Evolutionary conservation across 2,329 filamentous ascomycete species (phyloP), one percentile per base, ranked within the genome.

Genomic region (Phialophora chinensis): DNA sequence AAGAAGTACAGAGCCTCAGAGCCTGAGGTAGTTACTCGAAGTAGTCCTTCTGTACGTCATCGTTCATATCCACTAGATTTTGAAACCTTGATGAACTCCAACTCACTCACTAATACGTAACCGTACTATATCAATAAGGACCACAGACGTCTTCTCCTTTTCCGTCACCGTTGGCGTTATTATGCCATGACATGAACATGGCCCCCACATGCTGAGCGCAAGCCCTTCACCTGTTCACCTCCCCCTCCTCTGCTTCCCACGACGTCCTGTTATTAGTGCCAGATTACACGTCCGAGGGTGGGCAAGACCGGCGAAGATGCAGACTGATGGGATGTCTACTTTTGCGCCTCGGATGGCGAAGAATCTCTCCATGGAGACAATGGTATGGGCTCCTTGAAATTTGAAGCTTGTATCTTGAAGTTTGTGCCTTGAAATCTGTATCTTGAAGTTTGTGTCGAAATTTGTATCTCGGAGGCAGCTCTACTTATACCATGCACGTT

Each of bases 271-370:
- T 11, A 27, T 35, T 11, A n/a, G 38, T 20, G 38, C 38, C 38
- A 44, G 38, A n/a, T n/a, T 44, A n/a, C 20, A 27, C n/a, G 12
- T 52, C 20, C 25, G 25, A 5, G 11, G 25, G 20, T 11, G 47
- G 47, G 12, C 47, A 8, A 14, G 23, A 27, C n/a, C 25, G 23
- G 20, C 57, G 14, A 64, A 27, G 10, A 72, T 72, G 71, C 69
- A 68, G 12, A 53, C 17, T n/a, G 38, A 62, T 57, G 72, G 72
- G 56, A 72, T 71, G 69, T 69, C 71, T 1, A 70, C 66, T 11
- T 69, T 68, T 61, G 68, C 67, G 38, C 68, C 71, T 20, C 52
- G 38, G n/a, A 63, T 68, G 49, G 70, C 71, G n/a, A 72, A 72
- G 60, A 69, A 71, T 47, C 66, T 67, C 14, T 62, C 59, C 1